Evolutionary conservation across 768 basidiomycete genomes (phyloP).

Genomic region (Kwoniella mangroviensis): DNA sequence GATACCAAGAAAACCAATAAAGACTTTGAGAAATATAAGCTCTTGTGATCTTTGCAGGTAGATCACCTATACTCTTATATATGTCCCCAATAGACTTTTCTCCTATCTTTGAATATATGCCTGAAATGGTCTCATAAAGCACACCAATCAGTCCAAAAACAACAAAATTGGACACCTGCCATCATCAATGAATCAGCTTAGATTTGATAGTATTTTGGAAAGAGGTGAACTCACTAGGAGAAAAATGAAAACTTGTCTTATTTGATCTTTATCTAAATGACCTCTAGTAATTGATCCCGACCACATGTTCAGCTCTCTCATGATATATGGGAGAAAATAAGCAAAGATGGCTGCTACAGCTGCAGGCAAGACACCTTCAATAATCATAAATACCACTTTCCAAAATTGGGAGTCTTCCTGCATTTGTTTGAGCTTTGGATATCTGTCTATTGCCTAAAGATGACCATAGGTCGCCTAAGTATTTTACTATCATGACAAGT

Average conservation of each 20-base stretch:
- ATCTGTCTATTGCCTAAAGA: conserved; percentile 17
- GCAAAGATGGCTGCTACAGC: conserved; percentile 39
- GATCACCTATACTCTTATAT: conserved; percentile 34
- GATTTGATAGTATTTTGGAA: neutral
- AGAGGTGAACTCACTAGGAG: conserved; percentile 31
- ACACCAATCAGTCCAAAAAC: conserved; percentile 48
- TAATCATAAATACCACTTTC: conserved; percentile 37
- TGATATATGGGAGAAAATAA: conserved; percentile 42
- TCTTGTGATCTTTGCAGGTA: conserved; percentile 43
- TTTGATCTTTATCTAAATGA: conserved; percentile 46
- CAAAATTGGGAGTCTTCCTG: conserved; percentile 27
- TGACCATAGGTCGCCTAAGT: too few species aligned
- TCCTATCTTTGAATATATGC: conserved; percentile 34
- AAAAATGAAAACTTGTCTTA: conserved; percentile 45
- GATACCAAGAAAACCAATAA: conserved; percentile 53
- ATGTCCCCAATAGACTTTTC: conserved; percentile 30
- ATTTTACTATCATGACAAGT: too few species aligned
- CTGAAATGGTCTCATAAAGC: conserved; percentile 42
- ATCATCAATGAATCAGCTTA: neutral
- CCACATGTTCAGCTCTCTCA: conserved; percentile 39
- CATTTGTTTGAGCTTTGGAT: conserved; percentile 28
- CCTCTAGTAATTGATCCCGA: conserved; percentile 45
- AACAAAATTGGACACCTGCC: conserved; percentile 46
- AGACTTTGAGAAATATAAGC: conserved; percentile 50
- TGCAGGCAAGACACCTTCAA: conserved; percentile 39